These are phyloP conservation scores for Fusarium coffeatum DNA, from an alignment of 2,329 filamentous ascomycete genomes.

Conservation along the genomic window DNA sequence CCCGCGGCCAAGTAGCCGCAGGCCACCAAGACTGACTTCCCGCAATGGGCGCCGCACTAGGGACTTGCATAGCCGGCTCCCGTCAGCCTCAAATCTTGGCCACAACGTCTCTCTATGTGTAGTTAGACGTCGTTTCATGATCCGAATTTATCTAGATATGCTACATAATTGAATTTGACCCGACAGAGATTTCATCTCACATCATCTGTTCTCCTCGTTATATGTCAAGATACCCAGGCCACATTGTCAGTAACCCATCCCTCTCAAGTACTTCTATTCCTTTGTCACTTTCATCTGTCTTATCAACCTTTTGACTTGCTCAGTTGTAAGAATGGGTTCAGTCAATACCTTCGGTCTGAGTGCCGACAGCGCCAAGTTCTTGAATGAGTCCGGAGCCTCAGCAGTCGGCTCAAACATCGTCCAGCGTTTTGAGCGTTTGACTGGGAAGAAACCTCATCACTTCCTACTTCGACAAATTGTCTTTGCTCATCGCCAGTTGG, in stretches of 20 bases:
- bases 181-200: background rate
- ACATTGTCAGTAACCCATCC: background rate
- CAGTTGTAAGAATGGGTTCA: background rate
- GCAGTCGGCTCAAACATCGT: background rate
- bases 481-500: slow-evolving; percentile 4
- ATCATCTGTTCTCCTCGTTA: background rate
- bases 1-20: background rate
- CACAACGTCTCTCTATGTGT: background rate
- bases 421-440: background rate
- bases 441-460: slow-evolving; percentile 3
- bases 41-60: background rate
- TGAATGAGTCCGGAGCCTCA: background rate
- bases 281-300: background rate
- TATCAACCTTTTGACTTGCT: background rate
- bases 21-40: background rate
- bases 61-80: slow-evolving; percentile 1
- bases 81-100: slow-evolving; percentile 5
- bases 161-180: background rate
- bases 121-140: background rate
- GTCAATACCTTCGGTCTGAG: slow-evolving; percentile 1
- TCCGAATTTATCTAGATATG: background rate
- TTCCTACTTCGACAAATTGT: slow-evolving; percentile 6
- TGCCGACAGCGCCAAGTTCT: slow-evolving; percentile 4
- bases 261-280: background rate
- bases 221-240: background rate